phyloP scores from a whole-genome alignment of 768 basidiomycete genomes.

The Candolleomyces eurysporus region DNA sequence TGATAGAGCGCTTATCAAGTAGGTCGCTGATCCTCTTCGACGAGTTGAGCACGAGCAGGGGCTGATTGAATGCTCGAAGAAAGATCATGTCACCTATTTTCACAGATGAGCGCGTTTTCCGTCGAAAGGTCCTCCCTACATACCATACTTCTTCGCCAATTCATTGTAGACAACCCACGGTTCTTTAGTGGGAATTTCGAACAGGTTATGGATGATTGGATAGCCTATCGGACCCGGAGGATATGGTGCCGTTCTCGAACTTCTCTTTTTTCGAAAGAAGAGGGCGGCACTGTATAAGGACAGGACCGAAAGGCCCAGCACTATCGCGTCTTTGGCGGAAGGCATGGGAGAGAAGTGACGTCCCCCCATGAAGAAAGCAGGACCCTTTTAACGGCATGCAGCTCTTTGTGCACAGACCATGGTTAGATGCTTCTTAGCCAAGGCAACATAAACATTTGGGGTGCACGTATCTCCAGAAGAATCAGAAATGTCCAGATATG shows the following conservation, averaged over 20 bases:
- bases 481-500: too few species aligned
- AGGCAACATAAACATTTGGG: too few species aligned
- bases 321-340: too few species aligned
- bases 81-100: neutral
- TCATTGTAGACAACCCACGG: constrained; percentile 46
- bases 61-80: constrained; percentile 28
- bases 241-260: neutral
- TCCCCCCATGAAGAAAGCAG: too few species aligned
- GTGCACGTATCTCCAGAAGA: too few species aligned
- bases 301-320: neutral
- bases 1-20: constrained; percentile 42
- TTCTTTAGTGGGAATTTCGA: constrained; percentile 7
- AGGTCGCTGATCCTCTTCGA: constrained; percentile 38
- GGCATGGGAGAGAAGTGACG: too few species aligned
- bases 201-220: neutral
- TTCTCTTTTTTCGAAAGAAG: neutral
- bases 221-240: neutral
- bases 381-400: too few species aligned
- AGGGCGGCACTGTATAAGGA: neutral
- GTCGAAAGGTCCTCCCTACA: neutral
- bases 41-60: constrained; percentile 46
- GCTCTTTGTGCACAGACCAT: too few species aligned
- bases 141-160: constrained; percentile 45
- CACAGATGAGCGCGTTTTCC: too few species aligned
- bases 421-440: too few species aligned